Conservation (phyloP, 2,329 filamentous ascomycete genomes). For the Cladosporium cucumerinum region DNA sequence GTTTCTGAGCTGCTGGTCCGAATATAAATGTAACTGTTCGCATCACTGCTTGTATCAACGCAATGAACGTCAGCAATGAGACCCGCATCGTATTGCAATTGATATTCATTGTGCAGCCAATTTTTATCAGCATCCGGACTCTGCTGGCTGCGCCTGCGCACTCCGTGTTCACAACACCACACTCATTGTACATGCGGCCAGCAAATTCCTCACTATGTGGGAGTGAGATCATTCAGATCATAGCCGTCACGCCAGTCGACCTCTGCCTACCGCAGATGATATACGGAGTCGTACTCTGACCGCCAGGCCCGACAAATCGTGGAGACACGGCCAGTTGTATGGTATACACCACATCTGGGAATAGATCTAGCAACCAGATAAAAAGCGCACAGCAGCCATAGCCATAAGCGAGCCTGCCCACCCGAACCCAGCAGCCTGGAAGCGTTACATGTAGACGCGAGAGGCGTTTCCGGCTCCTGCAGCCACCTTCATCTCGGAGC, state of each 20-base stretch:
- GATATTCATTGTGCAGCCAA: not conserved
- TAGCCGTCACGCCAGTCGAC: not conserved
- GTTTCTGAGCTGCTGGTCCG: no score
- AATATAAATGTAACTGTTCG: no score
- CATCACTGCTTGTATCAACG: not conserved
- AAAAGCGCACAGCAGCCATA: not conserved
- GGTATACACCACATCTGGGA: not conserved
- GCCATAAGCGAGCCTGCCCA: not conserved
- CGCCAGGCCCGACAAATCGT: not conserved
- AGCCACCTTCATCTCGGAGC: conserved; percentile 11
- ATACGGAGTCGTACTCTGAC: not conserved
- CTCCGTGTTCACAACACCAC: not conserved
- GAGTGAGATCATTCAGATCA: no score
- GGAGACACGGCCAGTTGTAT: not conserved
- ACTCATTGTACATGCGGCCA: not conserved
- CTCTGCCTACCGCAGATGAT: not conserved
- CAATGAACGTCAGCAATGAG: no score
- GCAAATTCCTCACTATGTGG: no score
- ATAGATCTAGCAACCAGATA: not conserved
- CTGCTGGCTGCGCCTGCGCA: not conserved
- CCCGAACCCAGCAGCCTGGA: conserved; percentile 4
- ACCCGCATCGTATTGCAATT: not conserved
- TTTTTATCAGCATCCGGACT: not conserved
- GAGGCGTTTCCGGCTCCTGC: conserved; percentile 7
- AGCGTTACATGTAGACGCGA: not conserved